Evolutionary conservation across 2,329 filamentous ascomycete genomes (phyloP).

Genomic region (Paracoccidioides lutzii): DNA sequence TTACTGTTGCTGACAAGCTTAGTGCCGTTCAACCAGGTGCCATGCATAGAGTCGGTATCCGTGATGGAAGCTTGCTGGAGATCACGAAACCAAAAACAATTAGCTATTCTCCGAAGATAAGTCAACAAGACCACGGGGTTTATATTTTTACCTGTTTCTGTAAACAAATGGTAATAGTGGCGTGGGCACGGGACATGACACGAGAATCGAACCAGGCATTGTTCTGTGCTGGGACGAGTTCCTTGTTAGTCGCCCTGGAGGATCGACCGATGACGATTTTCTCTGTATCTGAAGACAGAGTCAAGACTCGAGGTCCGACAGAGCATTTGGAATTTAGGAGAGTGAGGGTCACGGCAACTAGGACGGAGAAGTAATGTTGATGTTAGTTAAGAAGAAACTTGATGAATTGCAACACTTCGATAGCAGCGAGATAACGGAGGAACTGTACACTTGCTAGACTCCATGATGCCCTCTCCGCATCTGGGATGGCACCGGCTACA

Average conservation of each 20-base stretch:
- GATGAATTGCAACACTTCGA: too few species aligned
- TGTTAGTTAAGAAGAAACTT: not conserved
- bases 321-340: constrained; percentile 17
- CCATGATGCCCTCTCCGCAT: not conserved
- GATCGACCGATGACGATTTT: constrained; percentile 28
- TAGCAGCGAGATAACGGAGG: not conserved
- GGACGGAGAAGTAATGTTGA: constrained; percentile 1
- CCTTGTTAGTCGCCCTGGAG: constrained; percentile 27
- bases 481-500: not conserved
- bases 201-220: constrained; percentile 36
- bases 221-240: constrained; percentile 22
- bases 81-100: not conserved
- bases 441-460: not conserved
- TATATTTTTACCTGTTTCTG: constrained; percentile 17
- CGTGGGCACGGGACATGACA: constrained; percentile 37
- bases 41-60: constrained; percentile 50
- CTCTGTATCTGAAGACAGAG: constrained; percentile 18
- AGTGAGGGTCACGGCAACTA: constrained; percentile 24
- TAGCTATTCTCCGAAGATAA: not conserved
- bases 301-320: constrained; percentile 22
- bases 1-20: constrained; percentile 28
- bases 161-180: constrained; percentile 20
- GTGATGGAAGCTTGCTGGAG: constrained; percentile 35
- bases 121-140: not conserved
- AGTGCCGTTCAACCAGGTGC: constrained; percentile 42